Evolutionary conservation across 1,284 basidiomycete species (phyloP).

Genomic region (Cerrena zonata): DNA sequence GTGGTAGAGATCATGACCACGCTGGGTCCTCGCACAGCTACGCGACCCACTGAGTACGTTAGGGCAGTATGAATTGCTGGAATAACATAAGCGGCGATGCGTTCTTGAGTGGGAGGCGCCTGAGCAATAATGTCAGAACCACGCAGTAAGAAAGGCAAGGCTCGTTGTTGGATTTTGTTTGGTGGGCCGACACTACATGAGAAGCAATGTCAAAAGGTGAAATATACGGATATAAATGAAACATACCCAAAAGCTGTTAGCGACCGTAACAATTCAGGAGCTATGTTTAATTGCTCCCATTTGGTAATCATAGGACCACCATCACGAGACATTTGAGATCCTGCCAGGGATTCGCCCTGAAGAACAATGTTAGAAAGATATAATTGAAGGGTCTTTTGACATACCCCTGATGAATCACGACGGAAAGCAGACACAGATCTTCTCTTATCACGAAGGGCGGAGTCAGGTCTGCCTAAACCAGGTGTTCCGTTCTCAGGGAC

Average conservation of each 20-base stretch:
- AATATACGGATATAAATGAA: constrained; percentile 1
- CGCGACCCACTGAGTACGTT: constrained; percentile 45
- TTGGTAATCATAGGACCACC: constrained; percentile 85
- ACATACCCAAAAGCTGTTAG: constrained; percentile 89
- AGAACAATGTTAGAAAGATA: constrained; percentile 30
- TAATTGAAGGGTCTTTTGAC: constrained; percentile 22
- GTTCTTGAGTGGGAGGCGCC: constrained; percentile 95
- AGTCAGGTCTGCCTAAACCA: constrained; percentile 27
- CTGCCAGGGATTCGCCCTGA: constrained; percentile 47
- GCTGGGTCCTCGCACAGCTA: constrained; percentile 70
- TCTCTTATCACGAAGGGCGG: constrained; percentile 56
- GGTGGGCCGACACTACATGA: constrained; percentile 81
- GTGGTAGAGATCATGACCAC: constrained; percentile 95
- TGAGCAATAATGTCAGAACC: constrained; percentile 96
- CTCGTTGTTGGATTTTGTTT: constrained; percentile 97
- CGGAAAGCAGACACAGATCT: constrained; percentile 64
- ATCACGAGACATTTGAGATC: constrained; percentile 53
- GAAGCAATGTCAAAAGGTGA: constrained; percentile 9
- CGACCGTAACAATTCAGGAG: constrained; percentile 82
- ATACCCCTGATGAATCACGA: constrained; percentile 69
- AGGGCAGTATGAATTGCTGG: constrained; percentile 86
- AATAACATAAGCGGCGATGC: constrained; percentile 95
- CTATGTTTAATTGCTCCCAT: constrained; percentile 90
- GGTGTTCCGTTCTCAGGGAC: constrained; percentile 29
- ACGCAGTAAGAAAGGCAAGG: constrained; percentile 88